Conservation (phyloP, 2,329 filamentous ascomycete genomes). For the Trichoderma oligosporum region DNA sequence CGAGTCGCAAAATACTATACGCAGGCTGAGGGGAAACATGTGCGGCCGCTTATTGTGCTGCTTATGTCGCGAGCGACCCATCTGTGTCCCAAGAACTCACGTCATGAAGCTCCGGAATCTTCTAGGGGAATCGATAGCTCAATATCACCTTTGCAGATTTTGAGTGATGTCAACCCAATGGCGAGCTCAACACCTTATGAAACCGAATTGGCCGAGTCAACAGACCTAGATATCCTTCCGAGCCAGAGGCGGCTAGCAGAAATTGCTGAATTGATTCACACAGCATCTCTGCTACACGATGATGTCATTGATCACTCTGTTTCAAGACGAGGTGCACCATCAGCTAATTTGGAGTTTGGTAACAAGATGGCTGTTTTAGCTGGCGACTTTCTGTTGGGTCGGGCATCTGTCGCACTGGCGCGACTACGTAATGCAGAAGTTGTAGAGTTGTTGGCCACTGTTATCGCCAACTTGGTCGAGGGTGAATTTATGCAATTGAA, state of each 20-base stretch:
- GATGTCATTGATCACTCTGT: constrained; percentile 95
- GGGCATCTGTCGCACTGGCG: constrained; percentile 89
- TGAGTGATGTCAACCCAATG: constrained; percentile 78
- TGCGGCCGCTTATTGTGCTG: constrained; percentile 88
- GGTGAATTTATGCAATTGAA: constrained; percentile 99
- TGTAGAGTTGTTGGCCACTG: constrained; percentile 87
- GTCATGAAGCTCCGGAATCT: constrained; percentile 39
- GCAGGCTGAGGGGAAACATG: constrained; percentile 92
- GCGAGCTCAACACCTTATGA: constrained; percentile 44
- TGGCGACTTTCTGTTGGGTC: constrained; percentile 90
- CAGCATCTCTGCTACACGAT: constrained; percentile 92
- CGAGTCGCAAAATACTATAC: constrained; percentile 98
- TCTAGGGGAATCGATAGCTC: constrained; percentile 49
- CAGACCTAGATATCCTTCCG: constrained; percentile 72
- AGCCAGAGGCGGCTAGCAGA: constrained; percentile 89
- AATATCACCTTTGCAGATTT: constrained; percentile 53
- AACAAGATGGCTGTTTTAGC: constrained; percentile 99
- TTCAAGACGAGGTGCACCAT: constrained; percentile 76
- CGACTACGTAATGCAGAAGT: constrained; percentile 90
- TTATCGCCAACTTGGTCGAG: constrained; percentile 96
- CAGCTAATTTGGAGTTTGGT: constrained; percentile 90
- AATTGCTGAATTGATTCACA: constrained; percentile 97
- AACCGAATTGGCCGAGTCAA: constrained; percentile 35
- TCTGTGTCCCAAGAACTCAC: constrained; percentile 60
- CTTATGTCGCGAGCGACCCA: constrained; percentile 94